Evolutionary conservation across 2,329 filamentous ascomycete genomes (phyloP).

Genomic region (Fusarium temperatum): DNA sequence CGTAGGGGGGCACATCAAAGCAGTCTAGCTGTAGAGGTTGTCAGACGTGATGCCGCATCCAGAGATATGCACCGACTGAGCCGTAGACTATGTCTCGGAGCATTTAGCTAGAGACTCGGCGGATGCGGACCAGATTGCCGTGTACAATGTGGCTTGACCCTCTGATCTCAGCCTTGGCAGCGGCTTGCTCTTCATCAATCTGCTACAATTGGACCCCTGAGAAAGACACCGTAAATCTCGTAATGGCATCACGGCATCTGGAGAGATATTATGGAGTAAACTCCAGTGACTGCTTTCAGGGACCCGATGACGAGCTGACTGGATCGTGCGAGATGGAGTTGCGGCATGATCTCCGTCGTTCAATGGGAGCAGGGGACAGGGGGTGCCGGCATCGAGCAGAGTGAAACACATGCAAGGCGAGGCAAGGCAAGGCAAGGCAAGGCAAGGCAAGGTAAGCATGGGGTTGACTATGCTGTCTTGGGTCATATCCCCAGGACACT

Average conservation of each 20-base stretch:
- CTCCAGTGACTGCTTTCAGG: conserved; percentile 11
- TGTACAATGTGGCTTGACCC: conserved; percentile 23
- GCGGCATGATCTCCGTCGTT: conserved; percentile 26
- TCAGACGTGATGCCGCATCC: conserved; percentile 20
- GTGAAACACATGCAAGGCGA: conserved; percentile 10
- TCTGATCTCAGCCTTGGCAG: conserved; percentile 34
- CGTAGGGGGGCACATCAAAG: neutral
- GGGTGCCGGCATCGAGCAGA: conserved; percentile 28
- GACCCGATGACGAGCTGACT: conserved; percentile 31
- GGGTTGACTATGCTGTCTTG: conserved; percentile 14
- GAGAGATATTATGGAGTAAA: neutral
- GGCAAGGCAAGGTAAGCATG: neutral
- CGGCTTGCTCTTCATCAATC: conserved; percentile 3
- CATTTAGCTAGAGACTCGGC: conserved; percentile 16
- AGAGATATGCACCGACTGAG: conserved; percentile 9
- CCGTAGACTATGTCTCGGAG: conserved; percentile 18
- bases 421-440: neutral
- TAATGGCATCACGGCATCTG: neutral
- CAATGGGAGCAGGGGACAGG: conserved; percentile 20
- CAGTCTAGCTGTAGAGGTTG: neutral
- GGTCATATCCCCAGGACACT: conserved; percentile 8
- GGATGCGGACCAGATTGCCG: conserved; percentile 13
- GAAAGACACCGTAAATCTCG: neutral
- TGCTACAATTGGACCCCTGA: neutral
- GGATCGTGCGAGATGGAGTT: conserved; percentile 14